Conservation (phyloP, 2,329 filamentous ascomycete species). For the Cladophialophora exuberans region DNA sequence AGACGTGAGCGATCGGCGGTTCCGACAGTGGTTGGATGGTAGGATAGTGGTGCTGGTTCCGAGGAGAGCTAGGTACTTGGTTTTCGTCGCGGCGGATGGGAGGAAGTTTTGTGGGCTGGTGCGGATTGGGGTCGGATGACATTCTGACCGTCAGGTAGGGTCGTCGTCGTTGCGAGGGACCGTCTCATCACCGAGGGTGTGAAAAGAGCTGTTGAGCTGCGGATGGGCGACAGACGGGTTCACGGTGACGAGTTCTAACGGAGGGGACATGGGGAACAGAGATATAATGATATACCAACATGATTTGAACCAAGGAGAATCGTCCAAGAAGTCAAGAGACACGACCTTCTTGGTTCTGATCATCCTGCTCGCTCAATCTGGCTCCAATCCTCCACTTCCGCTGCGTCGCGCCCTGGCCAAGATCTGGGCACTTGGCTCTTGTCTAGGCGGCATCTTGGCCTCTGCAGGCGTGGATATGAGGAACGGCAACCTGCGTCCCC, state of each 20-base stretch:
- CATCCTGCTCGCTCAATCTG: conserved; percentile 17
- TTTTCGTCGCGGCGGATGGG: conserved; percentile 17
- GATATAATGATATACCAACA: conserved; percentile 23
- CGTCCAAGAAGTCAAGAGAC: conserved; percentile 14
- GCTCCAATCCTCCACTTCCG: conserved; percentile 17
- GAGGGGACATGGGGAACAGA: conserved; percentile 25
- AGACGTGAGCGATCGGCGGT: conserved; percentile 21
- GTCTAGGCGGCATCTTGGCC: conserved; percentile 17
- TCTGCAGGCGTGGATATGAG: background rate
- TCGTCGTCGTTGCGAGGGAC: conserved; percentile 2
- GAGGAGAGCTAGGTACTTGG: conserved; percentile 5
- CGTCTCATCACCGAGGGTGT: conserved; percentile 20
- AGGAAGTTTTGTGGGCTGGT: conserved; percentile 27
- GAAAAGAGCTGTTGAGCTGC: conserved; percentile 8
- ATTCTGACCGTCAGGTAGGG: conserved; percentile 12
- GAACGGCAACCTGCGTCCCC: conserved; percentile 6
- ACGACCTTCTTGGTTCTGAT: conserved; percentile 18
- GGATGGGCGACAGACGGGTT: conserved; percentile 3
- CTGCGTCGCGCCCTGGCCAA: conserved; percentile 18
- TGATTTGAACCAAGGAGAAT: conserved; percentile 22
- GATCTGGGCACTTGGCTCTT: conserved; percentile 16
- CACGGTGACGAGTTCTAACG: conserved; percentile 19
- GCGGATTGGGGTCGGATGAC: conserved; percentile 15
- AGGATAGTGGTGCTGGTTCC: conserved; percentile 10
- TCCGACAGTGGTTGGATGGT: conserved; percentile 1